Conservation (phyloP, 1,284 basidiomycete species). For the Trichosporon sp. region DNA sequence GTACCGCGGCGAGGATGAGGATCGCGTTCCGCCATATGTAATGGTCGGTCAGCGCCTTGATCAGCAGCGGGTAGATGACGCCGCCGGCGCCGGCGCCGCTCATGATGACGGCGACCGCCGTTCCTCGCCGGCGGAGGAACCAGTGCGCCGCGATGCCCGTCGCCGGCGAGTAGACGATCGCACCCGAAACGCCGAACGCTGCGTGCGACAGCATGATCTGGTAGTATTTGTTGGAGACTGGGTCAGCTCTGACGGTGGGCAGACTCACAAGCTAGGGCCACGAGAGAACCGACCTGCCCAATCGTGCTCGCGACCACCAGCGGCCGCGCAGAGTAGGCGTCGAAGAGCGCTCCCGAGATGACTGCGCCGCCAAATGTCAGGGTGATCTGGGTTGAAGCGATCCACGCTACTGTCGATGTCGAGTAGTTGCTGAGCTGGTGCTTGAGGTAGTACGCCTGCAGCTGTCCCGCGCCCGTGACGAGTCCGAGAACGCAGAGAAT, state of each 20-base stretch:
- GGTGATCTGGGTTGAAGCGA: slow-evolving; percentile 42
- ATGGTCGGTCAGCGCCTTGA: slow-evolving; percentile 43
- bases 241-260: not conserved
- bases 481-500: slow-evolving; percentile 34
- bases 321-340: slow-evolving; percentile 32
- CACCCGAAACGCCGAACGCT: slow-evolving; percentile 45
- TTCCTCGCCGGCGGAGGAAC: slow-evolving; percentile 49
- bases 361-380: slow-evolving; percentile 45
- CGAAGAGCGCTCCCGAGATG: slow-evolving; percentile 35
- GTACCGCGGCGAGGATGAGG: slow-evolving; percentile 33
- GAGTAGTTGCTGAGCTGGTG: slow-evolving; percentile 47
- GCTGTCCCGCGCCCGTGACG: slow-evolving; percentile 50
- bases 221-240: slow-evolving; percentile 53
- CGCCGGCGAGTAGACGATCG: slow-evolving; percentile 48
- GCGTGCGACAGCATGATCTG: slow-evolving; percentile 52
- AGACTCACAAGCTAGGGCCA: slow-evolving; percentile 50
- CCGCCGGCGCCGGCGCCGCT: slow-evolving; percentile 52
- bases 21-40: slow-evolving; percentile 36
- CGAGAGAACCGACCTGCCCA: slow-evolving; percentile 36
- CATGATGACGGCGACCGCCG: slow-evolving; percentile 51
- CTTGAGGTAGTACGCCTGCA: slow-evolving; percentile 46
- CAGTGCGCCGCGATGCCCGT: slow-evolving; percentile 52
- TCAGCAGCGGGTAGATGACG: slow-evolving; percentile 52
- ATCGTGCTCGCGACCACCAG: slow-evolving; percentile 38
- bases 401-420: slow-evolving; percentile 45